Conservation (phyloP, 306 rosid species). For the Elaeagnus macrophylla region DNA sequence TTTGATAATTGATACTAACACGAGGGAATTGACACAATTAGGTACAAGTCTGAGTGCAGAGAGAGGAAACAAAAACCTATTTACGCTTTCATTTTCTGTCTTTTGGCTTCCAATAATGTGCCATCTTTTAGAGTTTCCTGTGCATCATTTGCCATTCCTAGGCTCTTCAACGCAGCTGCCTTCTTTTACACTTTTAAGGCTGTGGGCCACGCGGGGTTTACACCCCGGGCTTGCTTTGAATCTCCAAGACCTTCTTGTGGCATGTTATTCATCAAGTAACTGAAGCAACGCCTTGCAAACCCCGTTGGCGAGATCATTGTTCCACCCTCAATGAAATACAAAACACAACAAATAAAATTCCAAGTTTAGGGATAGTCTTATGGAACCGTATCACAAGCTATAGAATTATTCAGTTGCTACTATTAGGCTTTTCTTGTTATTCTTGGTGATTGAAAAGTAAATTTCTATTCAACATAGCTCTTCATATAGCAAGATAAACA, state of each 20-base stretch:
- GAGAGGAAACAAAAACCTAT: conserved; percentile 28
- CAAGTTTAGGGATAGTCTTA: too few species aligned
- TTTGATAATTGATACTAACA: conserved; percentile 15
- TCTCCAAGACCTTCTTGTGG: conserved; percentile 96
- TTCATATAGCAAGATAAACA: too few species aligned
- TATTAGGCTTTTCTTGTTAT: too few species aligned
- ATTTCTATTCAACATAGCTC: too few species aligned
- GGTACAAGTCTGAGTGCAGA: conserved; percentile 25
- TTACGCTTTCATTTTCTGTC: conserved; percentile 50
- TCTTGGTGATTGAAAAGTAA: too few species aligned
- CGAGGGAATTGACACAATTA: conserved; percentile 22
- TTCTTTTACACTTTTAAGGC: too few species aligned
- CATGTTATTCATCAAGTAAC: conserved; percentile 86
- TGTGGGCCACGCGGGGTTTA: conserved; percentile 76
- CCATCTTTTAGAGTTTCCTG: conserved; percentile 92
- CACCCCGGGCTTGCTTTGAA: conserved; percentile 89
- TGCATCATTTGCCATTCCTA: conserved; percentile 95
- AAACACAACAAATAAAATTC: conserved; percentile 8
- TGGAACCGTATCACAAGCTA: too few species aligned
- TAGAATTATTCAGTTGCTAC: too few species aligned
- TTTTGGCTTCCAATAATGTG: conserved; percentile 63
- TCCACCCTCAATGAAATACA: conserved; percentile 85
- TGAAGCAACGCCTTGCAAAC: conserved; percentile 81
- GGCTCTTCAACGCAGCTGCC: conserved; percentile 81
- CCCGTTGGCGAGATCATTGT: conserved; percentile 89